These are phyloP conservation scores for Sphaceloma murrayae DNA, from an alignment of 2,329 filamentous ascomycete species.

Conservation along the genomic window DNA sequence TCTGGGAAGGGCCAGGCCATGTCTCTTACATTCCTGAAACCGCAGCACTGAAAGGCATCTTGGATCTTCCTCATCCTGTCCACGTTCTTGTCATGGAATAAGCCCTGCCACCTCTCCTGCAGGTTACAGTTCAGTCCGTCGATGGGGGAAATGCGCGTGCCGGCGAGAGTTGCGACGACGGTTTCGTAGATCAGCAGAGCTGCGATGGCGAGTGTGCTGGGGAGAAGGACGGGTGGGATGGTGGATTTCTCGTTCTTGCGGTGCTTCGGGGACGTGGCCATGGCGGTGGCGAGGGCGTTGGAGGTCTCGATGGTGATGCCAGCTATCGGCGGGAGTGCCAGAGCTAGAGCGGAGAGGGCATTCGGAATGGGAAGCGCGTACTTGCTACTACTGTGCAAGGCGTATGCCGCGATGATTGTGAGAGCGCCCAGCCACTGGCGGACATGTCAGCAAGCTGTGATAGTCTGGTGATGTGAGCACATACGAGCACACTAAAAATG, in stretches of 20 bases:
- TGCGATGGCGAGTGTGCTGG: conserved; percentile 29
- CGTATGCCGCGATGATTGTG: conserved; percentile 33
- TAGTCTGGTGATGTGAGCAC: conserved; percentile 10
- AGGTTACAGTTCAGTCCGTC: conserved; percentile 44
- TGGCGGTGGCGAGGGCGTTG: conserved; percentile 25
- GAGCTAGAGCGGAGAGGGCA: conserved; percentile 33
- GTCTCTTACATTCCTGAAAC: conserved; percentile 49
- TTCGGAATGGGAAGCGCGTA: conserved; percentile 37
- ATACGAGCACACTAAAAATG: conserved; percentile 31
- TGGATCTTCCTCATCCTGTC: conserved; percentile 51
- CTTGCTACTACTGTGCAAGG: conserved; percentile 25
- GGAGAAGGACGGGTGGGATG: conserved; percentile 26
- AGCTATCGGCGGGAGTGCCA: conserved; percentile 35
- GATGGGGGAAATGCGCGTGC: conserved; percentile 34
- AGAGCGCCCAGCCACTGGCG: conserved; percentile 34
- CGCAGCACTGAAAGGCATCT: conserved; percentile 58
- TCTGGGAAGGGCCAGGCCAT: conserved; percentile 53
- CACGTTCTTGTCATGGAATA: conserved; percentile 36
- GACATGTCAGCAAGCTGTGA: background rate
- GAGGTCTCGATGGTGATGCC: conserved; percentile 35
- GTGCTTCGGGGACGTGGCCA: conserved; percentile 24
- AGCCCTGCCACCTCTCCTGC: conserved; percentile 46
- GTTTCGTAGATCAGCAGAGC: conserved; percentile 33
- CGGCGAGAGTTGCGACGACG: conserved; percentile 38
- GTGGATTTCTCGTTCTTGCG: conserved; percentile 26